These are phyloP conservation scores for Entomortierella lignicola DNA, from an alignment of 192 early-diverging fungal genomes.

Conservation along the genomic window DNA sequence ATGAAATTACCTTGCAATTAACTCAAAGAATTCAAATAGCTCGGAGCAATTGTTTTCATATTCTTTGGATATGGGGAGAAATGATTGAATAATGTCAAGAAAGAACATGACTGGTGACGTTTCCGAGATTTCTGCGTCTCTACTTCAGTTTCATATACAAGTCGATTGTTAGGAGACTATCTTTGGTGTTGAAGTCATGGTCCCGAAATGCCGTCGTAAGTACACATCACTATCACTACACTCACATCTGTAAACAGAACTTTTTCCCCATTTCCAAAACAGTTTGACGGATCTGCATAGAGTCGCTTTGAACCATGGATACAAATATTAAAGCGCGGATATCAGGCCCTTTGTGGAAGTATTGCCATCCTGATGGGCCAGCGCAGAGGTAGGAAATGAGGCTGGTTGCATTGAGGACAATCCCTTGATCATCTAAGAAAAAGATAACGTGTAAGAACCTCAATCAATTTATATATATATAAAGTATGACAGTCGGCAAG, in stretches of 20 bases:
- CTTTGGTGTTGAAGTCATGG: no score
- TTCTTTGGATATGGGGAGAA: constrained; percentile 40
- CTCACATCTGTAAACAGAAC: constrained; percentile 37
- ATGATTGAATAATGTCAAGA: constrained; percentile 44
- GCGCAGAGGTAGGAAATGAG: constrained; percentile 46
- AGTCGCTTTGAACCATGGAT: constrained; percentile 51
- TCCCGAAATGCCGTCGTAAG: no score
- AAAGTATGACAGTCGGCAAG: neutral
- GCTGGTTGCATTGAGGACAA: constrained; percentile 45
- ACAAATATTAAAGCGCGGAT: constrained; percentile 42
- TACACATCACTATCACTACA: neutral
- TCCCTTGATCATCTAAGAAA: constrained; percentile 41
- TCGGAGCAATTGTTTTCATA: constrained; percentile 48
- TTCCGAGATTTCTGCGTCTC: neutral
- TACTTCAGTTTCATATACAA: no score
- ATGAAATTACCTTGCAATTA: constrained; percentile 27
- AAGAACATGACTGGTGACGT: constrained; percentile 42
- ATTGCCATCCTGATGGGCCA: constrained; percentile 36
- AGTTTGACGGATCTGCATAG: constrained; percentile 45
- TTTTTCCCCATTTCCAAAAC: constrained; percentile 42
- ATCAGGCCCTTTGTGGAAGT: constrained; percentile 37
- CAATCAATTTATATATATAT: neutral
- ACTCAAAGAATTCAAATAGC: constrained; percentile 45
- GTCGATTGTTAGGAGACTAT: no score
- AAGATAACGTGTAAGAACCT: neutral